Evolutionary conservation across 2,329 filamentous ascomycete species (phyloP), one percentile per base, ranked within the genome.

Genomic region (Lecanicillium sp.): DNA sequence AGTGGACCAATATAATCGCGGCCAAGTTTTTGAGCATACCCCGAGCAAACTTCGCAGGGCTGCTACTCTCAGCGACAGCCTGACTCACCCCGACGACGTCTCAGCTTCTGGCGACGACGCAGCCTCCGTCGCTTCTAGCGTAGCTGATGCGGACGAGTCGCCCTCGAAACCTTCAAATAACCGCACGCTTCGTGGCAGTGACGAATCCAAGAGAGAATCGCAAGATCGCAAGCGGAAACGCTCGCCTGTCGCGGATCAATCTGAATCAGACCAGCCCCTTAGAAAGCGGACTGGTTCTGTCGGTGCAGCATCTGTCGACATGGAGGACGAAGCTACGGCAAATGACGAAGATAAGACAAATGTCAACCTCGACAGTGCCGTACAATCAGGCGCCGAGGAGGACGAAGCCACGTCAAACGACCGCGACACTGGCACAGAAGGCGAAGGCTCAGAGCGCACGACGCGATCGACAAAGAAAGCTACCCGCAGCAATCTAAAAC

Each of bases 21-120:
- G 65, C 40, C 65, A 69, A 31, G 58, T 64, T 40, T 76, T 77
- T 46, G 79, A 84, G 50, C 76, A 74, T 48, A 87, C 81, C 39
- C 84, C 85, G 3, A 89, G 82, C 69, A 90, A 88, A 65, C 72
- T 88, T 43, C 78, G 79, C 48, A 77, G 81, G 44, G 52, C 55
- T 10, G 51, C 59, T 27, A 49, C 53, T 15, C 48, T 53, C 44
- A 49, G 59, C 45, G 60, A 61, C n/a, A 50, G 59, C 39, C 48
- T 60, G 36, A 62, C 56, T 37, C 56, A 57, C 30, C 57, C 51
- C 34, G 62, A 60, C 36, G 61, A 64, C 17, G 60, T 59, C 8
- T 62, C 59, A 18, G 52, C 58, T 14, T 64, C 62, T 17, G 68
- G 62, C 29, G 64, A 64, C 45, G 54, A 69, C 50, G 22, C n/a